These are phyloP conservation scores for Rhizophagus prolifer DNA, from an alignment of 192 early-diverging fungal species.

Conservation along the genomic window DNA sequence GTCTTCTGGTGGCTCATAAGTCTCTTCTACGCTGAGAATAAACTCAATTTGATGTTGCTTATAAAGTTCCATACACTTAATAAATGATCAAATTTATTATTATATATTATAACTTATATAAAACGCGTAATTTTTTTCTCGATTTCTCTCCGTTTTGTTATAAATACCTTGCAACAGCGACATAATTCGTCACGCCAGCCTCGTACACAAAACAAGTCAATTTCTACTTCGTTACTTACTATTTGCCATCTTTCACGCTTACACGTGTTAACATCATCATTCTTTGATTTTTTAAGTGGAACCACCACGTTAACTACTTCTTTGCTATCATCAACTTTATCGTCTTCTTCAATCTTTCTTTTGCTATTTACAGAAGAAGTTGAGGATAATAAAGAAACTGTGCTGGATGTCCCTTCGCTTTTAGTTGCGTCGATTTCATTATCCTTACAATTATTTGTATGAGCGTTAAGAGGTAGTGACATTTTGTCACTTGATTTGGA, in stretches of 20 bases:
- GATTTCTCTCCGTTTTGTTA: background rate
- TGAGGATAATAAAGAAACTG: background rate
- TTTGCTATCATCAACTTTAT: conserved; percentile 6
- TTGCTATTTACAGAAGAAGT: conserved; percentile 8
- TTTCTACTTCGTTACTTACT: conserved; percentile 36
- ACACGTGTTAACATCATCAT: conserved; percentile 15
- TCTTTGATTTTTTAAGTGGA: conserved; percentile 1
- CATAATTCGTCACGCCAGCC: conserved; percentile 78
- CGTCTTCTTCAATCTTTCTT: conserved; percentile 20
- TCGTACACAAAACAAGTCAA: conserved; percentile 68
- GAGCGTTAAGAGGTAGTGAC: background rate
- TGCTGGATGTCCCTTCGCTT: background rate
- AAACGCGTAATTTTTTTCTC: background rate
- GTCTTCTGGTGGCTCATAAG: conserved; percentile 81
- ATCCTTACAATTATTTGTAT: background rate
- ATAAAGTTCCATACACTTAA: conserved; percentile 51
- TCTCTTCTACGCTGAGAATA: conserved; percentile 60
- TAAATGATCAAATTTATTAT: background rate
- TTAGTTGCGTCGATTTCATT: background rate
- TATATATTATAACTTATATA: too few species aligned
- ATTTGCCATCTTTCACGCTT: conserved; percentile 28
- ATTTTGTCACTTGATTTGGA: background rate
- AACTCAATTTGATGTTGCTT: conserved; percentile 48
- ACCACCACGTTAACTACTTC: conserved; percentile 1
- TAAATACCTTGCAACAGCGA: conserved; percentile 53